Percentiles rank a stretch among this genome's conserved stretches.
Conservation (phyloP, 2,329 filamentous ascomycete species). For the Xylaria multiplex region DNA sequence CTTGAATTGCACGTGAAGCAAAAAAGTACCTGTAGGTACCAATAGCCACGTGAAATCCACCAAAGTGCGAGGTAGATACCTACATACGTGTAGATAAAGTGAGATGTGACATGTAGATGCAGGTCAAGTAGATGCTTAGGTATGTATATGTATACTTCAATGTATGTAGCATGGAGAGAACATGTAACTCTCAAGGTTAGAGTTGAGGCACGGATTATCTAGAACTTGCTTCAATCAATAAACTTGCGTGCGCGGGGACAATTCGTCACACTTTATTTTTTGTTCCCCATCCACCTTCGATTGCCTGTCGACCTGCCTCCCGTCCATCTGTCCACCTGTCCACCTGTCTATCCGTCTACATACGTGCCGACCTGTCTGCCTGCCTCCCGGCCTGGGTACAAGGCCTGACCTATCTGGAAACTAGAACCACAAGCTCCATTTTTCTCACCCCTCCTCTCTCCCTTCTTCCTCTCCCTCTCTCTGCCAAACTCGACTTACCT, state of each 20-base stretch:
- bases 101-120: not conserved
- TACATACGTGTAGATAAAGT: not conserved
- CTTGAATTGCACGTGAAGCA: not conserved
- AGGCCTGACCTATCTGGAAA: slow-evolving; percentile 7
- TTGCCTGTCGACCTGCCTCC: not conserved
- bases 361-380: not conserved
- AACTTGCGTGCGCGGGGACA: slow-evolving; percentile 29
- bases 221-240: slow-evolving; percentile 14
- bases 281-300: slow-evolving; percentile 19
- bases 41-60: slow-evolving; percentile 7
- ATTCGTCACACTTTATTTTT: slow-evolving; percentile 21
- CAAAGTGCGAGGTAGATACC: not conserved
- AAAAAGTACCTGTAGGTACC: not conserved
- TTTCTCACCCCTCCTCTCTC: slow-evolving; percentile 36
- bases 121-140: not conserved
- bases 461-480: not conserved
- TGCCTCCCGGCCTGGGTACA: no score
- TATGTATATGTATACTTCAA: no score
- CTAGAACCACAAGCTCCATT: slow-evolving; percentile 35
- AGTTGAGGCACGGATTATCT: no score
- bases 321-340: no score
- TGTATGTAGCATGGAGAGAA: no score
- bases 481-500: slow-evolving; percentile 18
- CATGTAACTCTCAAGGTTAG: no score
- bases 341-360: not conserved